These are phyloP conservation scores for Akanthomyces dipterigenus DNA, from an alignment of 2,329 filamentous ascomycete genomes.

Conservation along the genomic window DNA sequence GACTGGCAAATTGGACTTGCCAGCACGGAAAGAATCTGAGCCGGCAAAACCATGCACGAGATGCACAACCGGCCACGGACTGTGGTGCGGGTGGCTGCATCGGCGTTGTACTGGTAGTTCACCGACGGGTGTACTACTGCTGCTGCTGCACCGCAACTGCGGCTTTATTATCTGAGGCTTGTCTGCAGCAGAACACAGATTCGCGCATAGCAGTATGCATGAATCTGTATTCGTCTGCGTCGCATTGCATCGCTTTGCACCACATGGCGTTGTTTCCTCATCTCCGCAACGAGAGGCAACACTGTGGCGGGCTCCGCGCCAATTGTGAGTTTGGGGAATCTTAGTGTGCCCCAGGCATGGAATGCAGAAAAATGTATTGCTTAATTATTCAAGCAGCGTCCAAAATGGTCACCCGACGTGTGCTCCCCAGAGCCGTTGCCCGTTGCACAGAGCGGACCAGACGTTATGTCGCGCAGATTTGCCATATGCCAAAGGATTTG, in stretches of 20 bases:
- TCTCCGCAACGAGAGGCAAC: background rate
- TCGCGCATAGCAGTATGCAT: background rate
- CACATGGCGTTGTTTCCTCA: conserved; percentile 2
- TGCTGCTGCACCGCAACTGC: background rate
- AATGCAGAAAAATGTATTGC: background rate
- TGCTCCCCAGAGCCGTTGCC: background rate
- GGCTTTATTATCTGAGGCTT: background rate
- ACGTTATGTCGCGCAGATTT: background rate
- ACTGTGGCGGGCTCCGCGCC: background rate
- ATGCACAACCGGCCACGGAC: background rate
- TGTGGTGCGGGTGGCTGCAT: background rate
- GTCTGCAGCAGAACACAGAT: background rate
- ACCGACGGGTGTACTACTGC: no score
- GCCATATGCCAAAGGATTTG: background rate
- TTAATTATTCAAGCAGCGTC: background rate
- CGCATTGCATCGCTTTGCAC: background rate
- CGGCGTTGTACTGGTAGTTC: background rate
- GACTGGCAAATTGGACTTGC: background rate
- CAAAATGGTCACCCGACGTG: background rate
- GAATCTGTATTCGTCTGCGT: background rate
- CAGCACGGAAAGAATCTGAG: background rate
- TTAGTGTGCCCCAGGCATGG: background rate
- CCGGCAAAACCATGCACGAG: background rate
- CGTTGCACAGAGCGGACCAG: background rate
- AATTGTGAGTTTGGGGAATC: background rate